A percentile compares a stretch with the other conserved stretches of the same genome.
Evolutionary conservation across 164 flowering plant species (phyloP).

Genomic region (Buxus sempervirens): DNA sequence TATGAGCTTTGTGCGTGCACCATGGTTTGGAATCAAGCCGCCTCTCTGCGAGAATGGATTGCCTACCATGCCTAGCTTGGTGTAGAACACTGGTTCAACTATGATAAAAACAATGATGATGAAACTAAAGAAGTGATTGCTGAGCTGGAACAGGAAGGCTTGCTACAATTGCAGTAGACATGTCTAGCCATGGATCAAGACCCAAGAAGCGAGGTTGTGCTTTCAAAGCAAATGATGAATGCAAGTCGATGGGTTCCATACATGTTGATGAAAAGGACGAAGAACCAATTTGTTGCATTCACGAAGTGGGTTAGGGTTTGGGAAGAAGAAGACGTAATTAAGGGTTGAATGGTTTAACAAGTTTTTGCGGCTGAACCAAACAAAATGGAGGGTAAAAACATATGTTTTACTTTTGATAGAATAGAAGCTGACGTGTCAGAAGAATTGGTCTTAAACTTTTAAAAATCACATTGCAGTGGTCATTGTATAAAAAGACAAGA

Average conservation of each 20-base stretch:
- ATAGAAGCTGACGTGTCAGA: too few species aligned
- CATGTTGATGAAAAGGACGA: constrained; percentile 94
- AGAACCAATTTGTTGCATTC: too few species aligned
- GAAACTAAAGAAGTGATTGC: constrained; percentile 40
- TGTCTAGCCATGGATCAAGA: constrained; percentile 88
- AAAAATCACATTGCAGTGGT: too few species aligned
- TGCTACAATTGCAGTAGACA: constrained; percentile 71
- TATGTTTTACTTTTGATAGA: too few species aligned
- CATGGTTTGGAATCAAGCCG: constrained; percentile 90
- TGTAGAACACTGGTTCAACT: constrained; percentile 78
- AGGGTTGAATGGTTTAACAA: too few species aligned
- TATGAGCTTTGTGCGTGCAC: constrained; percentile 85
- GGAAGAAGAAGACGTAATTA: too few species aligned
- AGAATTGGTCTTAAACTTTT: too few species aligned
- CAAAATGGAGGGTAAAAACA: too few species aligned
- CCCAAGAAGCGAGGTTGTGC: constrained; percentile 95
- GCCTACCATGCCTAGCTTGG: constrained; percentile 83
- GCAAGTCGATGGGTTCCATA: constrained; percentile 83
- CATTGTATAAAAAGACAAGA: too few species aligned
- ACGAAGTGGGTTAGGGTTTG: too few species aligned
- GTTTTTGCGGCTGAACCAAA: too few species aligned
- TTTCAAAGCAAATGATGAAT: constrained; percentile 51
- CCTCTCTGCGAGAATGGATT: constrained; percentile 67
- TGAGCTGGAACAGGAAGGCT: constrained; percentile 37
- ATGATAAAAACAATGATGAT: constrained; percentile 87